Percentiles rank a stretch among this genome's conserved stretches.
phyloP scores from a whole-genome alignment of 2,329 filamentous ascomycete genomes.

The Lithohypha guttulata region DNA sequence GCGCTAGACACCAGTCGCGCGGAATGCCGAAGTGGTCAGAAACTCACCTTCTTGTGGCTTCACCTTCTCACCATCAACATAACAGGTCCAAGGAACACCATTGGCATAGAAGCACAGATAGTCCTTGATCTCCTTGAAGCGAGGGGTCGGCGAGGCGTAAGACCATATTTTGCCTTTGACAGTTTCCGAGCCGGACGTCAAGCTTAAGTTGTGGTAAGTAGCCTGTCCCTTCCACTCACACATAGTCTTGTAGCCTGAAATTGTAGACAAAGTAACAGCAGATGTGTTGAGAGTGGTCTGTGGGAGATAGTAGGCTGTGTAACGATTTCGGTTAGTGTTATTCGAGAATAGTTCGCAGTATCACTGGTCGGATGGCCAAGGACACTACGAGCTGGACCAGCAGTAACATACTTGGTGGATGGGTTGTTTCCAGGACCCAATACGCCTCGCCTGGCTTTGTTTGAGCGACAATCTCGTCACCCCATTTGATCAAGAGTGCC shows the following conservation, averaged over 20 bases:
- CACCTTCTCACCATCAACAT: slow-evolving; percentile 50
- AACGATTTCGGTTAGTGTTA: background rate
- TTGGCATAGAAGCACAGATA: slow-evolving; percentile 51
- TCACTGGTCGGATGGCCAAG: background rate
- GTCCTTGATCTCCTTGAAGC: slow-evolving; percentile 44
- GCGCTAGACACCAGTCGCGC: background rate
- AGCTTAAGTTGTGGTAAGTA: slow-evolving; percentile 45
- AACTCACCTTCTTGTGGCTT: slow-evolving; percentile 26
- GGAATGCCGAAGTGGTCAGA: background rate
- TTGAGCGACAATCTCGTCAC: slow-evolving; percentile 45
- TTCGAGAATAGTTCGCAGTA: slow-evolving; percentile 5
- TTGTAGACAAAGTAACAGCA: slow-evolving; percentile 36
- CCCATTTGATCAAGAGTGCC: slow-evolving; percentile 48
- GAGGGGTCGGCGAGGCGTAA: slow-evolving; percentile 44
- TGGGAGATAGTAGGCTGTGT: slow-evolving; percentile 50
- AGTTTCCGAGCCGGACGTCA: slow-evolving; percentile 28
- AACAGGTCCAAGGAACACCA: slow-evolving; percentile 47
- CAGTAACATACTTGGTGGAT: slow-evolving; percentile 45
- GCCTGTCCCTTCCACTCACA: slow-evolving; percentile 54
- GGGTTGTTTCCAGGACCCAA: slow-evolving; percentile 54
- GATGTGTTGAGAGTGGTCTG: slow-evolving; percentile 34
- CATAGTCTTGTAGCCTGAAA: slow-evolving; percentile 35
- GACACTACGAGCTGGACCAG: background rate
- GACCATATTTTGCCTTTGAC: slow-evolving; percentile 48
- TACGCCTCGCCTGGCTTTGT: slow-evolving; percentile 42